These are phyloP conservation scores for Rutidosis leptorrhynchoides DNA, from an alignment of 129 eudicot genomes.

Conservation along the genomic window DNA sequence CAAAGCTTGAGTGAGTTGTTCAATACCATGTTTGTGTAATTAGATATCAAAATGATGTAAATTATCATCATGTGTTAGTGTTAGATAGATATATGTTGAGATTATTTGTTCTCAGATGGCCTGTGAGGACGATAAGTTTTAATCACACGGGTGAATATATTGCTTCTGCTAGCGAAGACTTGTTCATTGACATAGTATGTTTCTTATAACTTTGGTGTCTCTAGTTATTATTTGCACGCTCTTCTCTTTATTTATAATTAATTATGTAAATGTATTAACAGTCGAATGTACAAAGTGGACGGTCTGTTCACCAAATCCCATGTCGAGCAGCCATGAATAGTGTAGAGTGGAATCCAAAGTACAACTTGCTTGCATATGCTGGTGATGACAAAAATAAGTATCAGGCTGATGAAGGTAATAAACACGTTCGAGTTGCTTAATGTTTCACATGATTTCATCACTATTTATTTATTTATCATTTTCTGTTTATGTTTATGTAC, in stretches of 20 bases:
- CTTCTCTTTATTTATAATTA: background rate
- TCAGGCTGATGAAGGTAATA: slow-evolving; percentile 91
- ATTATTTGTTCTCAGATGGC: slow-evolving; percentile 67
- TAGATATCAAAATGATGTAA: background rate
- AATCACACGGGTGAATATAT: slow-evolving; percentile 92
- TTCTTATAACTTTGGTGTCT: background rate
- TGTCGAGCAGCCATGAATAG: slow-evolving; percentile 99
- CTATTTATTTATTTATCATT: background rate
- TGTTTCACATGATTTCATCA: background rate
- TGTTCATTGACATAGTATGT: slow-evolving; percentile 92
- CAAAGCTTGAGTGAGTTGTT: slow-evolving; percentile 89
- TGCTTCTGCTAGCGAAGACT: slow-evolving; percentile 97
- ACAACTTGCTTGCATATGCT: slow-evolving; percentile 92
- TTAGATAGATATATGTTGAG: background rate
- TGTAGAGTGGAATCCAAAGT: slow-evolving; percentile 98
- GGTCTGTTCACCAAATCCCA: slow-evolving; percentile 95
- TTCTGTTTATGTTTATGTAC: slow-evolving; percentile 17
- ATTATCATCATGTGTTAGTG: slow-evolving; percentile 6
- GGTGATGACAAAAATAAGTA: slow-evolving; percentile 99
- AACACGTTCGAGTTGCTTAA: background rate
- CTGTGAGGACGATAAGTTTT: slow-evolving; percentile 97
- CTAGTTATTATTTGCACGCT: background rate
- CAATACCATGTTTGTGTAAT: background rate
- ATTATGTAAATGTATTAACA: slow-evolving; percentile 25
- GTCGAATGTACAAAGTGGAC: slow-evolving; percentile 81